Percentiles rank a stretch among this genome's conserved stretches.
Conservation (phyloP, 768 basidiomycete species). For the Leccinum uliginosum region DNA sequence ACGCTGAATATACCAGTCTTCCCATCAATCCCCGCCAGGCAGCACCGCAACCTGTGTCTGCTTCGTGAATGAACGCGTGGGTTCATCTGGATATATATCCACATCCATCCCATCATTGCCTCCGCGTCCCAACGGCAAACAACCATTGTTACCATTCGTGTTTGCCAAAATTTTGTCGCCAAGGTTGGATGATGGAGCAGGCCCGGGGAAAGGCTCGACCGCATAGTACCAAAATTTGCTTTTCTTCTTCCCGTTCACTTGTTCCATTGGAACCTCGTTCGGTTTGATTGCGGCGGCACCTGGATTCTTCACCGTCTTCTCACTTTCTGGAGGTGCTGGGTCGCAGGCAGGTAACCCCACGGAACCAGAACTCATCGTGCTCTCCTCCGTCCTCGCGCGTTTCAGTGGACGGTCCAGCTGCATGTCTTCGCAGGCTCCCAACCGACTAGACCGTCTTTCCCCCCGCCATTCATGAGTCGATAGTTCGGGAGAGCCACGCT, state of each 20-base stretch:
- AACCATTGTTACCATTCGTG: constrained; percentile 19
- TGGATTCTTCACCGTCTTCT: constrained; percentile 45
- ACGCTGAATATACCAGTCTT: constrained; percentile 7
- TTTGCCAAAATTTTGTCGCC: constrained; percentile 12
- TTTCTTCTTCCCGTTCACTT: constrained; percentile 74
- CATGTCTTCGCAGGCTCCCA: constrained; percentile 52
- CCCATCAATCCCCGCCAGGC: constrained; percentile 10
- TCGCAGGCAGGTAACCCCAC: constrained; percentile 28
- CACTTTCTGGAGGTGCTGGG: constrained; percentile 25
- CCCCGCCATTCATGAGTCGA: constrained; percentile 63
- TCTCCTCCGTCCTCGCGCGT: constrained; percentile 76
- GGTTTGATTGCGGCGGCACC: constrained; percentile 68
- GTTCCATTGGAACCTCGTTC: constrained; percentile 69
- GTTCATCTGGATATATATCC: constrained; percentile 17
- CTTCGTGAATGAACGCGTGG: constrained; percentile 16
- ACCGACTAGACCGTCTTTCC: constrained; percentile 66
- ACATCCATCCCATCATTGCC: constrained; percentile 19
- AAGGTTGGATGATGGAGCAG: constrained; percentile 7
- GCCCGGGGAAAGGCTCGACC: constrained; percentile 59
- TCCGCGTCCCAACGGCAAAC: constrained; percentile 1
- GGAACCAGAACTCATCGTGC: constrained; percentile 51
- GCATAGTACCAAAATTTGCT: constrained; percentile 90
- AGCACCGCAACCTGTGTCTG: constrained; percentile 9
- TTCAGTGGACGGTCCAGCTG: constrained; percentile 54
- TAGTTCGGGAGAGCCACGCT: constrained; percentile 47